Evolutionary conservation across 805 yeast species (phyloP).

Genomic region (Lipomyces spencermartinsiae): DNA sequence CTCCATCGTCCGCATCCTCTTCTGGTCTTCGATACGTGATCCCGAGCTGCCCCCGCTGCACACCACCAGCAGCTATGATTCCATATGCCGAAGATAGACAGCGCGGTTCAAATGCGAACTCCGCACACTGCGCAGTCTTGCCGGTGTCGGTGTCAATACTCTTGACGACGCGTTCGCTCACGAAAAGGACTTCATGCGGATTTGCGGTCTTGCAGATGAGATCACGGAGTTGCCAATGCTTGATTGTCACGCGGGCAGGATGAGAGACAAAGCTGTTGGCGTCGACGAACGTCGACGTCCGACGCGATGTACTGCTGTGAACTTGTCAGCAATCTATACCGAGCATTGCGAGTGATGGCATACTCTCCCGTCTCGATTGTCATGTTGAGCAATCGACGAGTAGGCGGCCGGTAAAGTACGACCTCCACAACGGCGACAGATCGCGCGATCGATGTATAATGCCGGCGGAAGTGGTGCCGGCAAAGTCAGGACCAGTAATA

Average conservation of each 20-base stretch:
- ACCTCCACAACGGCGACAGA: too few species aligned
- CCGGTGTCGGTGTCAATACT: constrained; percentile 51
- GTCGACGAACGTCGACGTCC: constrained; percentile 33
- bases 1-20: constrained; percentile 4
- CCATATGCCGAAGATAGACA: constrained; percentile 69
- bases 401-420: too few species aligned
- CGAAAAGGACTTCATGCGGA: constrained; percentile 60
- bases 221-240: constrained; percentile 85
- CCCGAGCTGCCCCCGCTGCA: constrained; percentile 70
- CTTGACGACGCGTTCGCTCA: constrained; percentile 61
- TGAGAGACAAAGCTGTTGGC: constrained; percentile 20
- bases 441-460: too few species aligned
- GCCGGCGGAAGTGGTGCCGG: neutral
- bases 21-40: constrained; percentile 56
- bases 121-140: constrained; percentile 50
- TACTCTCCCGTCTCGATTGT: too few species aligned
- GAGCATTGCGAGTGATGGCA: neutral
- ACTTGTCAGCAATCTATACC: neutral
- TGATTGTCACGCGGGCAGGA: constrained; percentile 44
- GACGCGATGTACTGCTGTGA: constrained; percentile 20
- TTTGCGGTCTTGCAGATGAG: constrained; percentile 59
- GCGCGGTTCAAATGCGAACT: constrained; percentile 69
- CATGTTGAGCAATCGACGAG: too few species aligned
- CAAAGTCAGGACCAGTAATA: too few species aligned
- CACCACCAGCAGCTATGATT: constrained; percentile 60